Base-by-base conservation (phyloP, 371 early-diverging fungal species). In the Circinella minor region DNA sequence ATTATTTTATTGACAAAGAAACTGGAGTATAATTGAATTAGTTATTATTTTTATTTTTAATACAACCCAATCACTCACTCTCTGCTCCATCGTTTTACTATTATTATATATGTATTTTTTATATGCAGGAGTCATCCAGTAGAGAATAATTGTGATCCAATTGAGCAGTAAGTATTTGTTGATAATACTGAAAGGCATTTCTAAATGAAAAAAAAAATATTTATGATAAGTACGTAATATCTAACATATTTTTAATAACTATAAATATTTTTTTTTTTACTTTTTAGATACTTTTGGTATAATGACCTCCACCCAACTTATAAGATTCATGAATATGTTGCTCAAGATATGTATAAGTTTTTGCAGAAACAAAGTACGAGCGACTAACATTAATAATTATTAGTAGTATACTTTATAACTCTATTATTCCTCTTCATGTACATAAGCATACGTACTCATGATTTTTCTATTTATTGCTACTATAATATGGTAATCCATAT, bases 281-380 rank as follows among this genome's bases (percentile, higher is more conserved):
- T 39, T 17, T 36, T 18, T 68, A 81, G 79, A 27, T 81, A 81
- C 43, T 79, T 81, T 68, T 81, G 82, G 82, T 57, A 69, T 4
- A 79, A 81, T 57, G 76, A 73, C 57, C 69, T 81, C 18, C 82
- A 81, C 70, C 82, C 82, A 11, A 81, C 82, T 2, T 74, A 63
- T 61, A 73, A 66, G 47, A 74, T 81, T 5, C 82, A 81, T 39
- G 51, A 70, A 55, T 27, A 71, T n/a, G 27, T 81, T 54, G 77
- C 77, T 17, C 36, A 79, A 65, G 72, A 71, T 36, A 48, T 80
- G 34, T 39, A 43, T 36, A 34, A 64, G 4, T 69, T 55, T 13
- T 64, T 69, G 27, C 6, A 27, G 57, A 34, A 27, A 7, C 57
- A 57, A 9, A 43, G 43, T 43, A 9, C 43, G 6, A 43, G 9